These are phyloP conservation scores for Phytophthora idaei DNA, from an alignment of 352 stramenopile species.

Conservation along the genomic window DNA sequence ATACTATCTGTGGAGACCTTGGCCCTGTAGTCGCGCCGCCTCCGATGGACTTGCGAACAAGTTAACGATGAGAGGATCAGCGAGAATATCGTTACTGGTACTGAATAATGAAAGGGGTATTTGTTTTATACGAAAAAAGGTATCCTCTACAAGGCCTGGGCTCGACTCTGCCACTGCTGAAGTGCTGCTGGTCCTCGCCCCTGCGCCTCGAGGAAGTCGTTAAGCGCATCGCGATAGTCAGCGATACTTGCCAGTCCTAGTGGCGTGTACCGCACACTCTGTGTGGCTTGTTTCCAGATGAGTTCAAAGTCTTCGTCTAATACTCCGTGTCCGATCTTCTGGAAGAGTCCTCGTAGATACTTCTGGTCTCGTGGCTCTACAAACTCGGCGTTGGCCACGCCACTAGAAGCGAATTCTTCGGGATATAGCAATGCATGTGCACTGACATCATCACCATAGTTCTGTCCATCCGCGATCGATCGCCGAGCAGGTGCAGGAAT, in stretches of 20 bases:
- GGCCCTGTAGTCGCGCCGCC: slow-evolving; percentile 36
- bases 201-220: slow-evolving; percentile 65
- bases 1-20: slow-evolving; percentile 82
- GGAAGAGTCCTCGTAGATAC: slow-evolving; percentile 72
- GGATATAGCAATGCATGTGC: slow-evolving; percentile 87
- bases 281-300: slow-evolving; percentile 69
- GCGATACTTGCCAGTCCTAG: slow-evolving; percentile 56
- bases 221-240: slow-evolving; percentile 78
- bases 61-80: slow-evolving; percentile 12
- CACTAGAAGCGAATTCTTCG: slow-evolving; percentile 77
- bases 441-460: slow-evolving; percentile 89
- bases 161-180: slow-evolving; percentile 53
- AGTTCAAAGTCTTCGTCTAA: slow-evolving; percentile 67
- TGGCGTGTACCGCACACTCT: slow-evolving; percentile 48
- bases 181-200: slow-evolving; percentile 50
- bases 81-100: not conserved
- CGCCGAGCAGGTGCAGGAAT: slow-evolving; percentile 69
- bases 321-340: slow-evolving; percentile 69
- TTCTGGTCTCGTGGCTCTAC: slow-evolving; percentile 56
- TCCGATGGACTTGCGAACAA: slow-evolving; percentile 45
- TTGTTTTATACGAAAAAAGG: not conserved
- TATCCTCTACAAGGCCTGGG: slow-evolving; percentile 32
- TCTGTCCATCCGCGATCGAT: slow-evolving; percentile 90
- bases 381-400: slow-evolving; percentile 88
- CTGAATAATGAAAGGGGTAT: not conserved